Percentiles rank a stretch among this genome's conserved stretches.
These are phyloP conservation scores for Solanum microdontum DNA, from an alignment of 257 asterid species.

Conservation along the genomic window DNA sequence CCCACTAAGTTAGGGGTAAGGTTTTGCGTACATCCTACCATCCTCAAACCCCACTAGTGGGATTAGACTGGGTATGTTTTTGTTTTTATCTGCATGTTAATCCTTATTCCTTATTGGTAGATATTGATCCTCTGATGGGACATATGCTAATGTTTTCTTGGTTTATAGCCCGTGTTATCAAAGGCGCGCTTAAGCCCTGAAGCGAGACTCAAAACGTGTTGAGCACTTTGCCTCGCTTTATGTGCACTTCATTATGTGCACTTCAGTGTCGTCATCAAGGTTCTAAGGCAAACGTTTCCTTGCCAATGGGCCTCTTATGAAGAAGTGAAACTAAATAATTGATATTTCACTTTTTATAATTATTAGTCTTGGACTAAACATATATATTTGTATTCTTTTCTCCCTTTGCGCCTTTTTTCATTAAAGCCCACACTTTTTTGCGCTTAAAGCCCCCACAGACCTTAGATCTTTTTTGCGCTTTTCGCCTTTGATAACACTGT, in stretches of 20 bases:
- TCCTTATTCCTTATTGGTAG: not conserved
- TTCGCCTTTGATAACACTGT: not conserved
- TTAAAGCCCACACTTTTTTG: not conserved
- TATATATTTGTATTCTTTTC: not conserved
- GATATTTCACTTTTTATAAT: not conserved
- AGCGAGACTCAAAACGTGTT: not conserved
- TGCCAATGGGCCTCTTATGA: not conserved
- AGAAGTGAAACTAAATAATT: not conserved
- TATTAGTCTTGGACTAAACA: not conserved
- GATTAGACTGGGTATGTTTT: not conserved
- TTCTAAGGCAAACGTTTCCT: not conserved
- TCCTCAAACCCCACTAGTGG: not conserved
- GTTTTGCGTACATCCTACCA: not conserved
- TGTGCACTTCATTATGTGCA: not conserved
- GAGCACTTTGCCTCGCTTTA: not conserved
- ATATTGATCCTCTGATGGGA: not conserved
- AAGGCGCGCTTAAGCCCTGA: not conserved
- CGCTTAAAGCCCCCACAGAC: no score
- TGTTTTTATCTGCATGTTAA: not conserved
- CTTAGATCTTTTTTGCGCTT: no score
- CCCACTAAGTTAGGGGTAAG: not conserved
- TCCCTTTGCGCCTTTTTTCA: not conserved
- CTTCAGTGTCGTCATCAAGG: not conserved
- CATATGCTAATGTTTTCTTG: not conserved
- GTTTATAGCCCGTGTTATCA: not conserved